Evolutionary conservation across 2,329 filamentous ascomycete species (phyloP), one percentile per base, ranked within the genome.

Genomic region (Phoma herbarum): DNA sequence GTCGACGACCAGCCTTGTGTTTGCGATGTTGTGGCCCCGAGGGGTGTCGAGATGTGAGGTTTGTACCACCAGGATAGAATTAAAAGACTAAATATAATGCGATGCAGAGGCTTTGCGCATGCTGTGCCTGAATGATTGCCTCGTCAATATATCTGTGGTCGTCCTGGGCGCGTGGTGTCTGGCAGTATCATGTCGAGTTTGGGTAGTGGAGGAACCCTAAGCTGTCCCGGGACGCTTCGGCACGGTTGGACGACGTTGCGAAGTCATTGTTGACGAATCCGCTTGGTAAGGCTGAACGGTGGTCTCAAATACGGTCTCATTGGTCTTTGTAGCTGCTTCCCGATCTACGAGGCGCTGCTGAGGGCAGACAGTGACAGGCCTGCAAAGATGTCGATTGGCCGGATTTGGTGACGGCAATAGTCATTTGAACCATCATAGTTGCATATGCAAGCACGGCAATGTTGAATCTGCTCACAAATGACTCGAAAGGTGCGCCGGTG

Each of bases 41-140:
- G 51, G 59, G 51, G 33, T 46, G 48, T 55, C 41, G 52, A 41
- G 18, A 48, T n/a, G 23, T 29, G n/a, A 35, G 28, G 16, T 46
- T 11, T 44, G 56, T 50, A 41, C 42, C 45, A 50, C 49, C 25
- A 33, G 41, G 44, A 33, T 44, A 9, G 23, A 26, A 16, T 35
- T 18, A 11, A 10, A 4, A 37, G 12, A n/a, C 56, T 46, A 54
- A 59, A 59, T 59, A 59, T 54, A 59, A 33, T 53, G 42, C n/a
- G n/a, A 48, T 22, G 23, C 6, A 23, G 43, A n/a, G 45, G 25
- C 25, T 50, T 39, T 42, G 39, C 41, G 43, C 18, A 33, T 42
- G 31, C 33, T 14, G 50, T 54, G 31, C 20, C 10, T 20, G 20
- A 3, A 9, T 23, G 39, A n/a, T 42, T 42, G 22, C 22, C 22